Conservation (phyloP, 306 rosid species). For the Rubus parviflorus region DNA sequence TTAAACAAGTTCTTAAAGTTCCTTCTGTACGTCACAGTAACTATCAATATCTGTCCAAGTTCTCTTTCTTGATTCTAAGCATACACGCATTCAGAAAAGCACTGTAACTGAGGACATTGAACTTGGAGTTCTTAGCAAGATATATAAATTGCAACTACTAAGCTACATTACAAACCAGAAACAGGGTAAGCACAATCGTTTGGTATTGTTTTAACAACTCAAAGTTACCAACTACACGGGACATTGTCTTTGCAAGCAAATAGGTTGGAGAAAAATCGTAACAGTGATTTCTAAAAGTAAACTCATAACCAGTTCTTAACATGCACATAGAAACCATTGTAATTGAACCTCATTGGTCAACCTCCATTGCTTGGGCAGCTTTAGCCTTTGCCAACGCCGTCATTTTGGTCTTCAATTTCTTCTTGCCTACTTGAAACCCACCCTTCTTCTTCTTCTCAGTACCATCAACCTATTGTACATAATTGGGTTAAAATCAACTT, state of each 20-base stretch:
- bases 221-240: neutral
- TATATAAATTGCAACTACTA: neutral
- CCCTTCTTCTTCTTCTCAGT: slow-evolving; percentile 62
- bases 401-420: slow-evolving; percentile 77
- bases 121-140: too few relatives aligned
- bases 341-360: slow-evolving; percentile 64
- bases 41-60: neutral
- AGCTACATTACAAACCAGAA: neutral
- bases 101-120: too few relatives aligned
- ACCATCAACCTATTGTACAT: slow-evolving; percentile 63
- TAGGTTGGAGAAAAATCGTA: slow-evolving; percentile 7
- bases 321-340: slow-evolving; percentile 4
- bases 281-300: slow-evolving; percentile 5
- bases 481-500: neutral
- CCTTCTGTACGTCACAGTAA: neutral
- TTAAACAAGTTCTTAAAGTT: neutral
- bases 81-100: too few relatives aligned
- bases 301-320: slow-evolving; percentile 3
- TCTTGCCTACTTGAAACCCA: slow-evolving; percentile 88
- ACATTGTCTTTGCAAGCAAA: neutral
- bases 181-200: neutral
- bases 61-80: neutral
- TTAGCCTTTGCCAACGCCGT: slow-evolving; percentile 76
- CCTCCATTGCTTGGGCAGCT: slow-evolving; percentile 85
- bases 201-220: neutral